These are phyloP conservation scores for Paratinospora sagittata DNA, from an alignment of 164 flowering plant species.

Conservation along the genomic window DNA sequence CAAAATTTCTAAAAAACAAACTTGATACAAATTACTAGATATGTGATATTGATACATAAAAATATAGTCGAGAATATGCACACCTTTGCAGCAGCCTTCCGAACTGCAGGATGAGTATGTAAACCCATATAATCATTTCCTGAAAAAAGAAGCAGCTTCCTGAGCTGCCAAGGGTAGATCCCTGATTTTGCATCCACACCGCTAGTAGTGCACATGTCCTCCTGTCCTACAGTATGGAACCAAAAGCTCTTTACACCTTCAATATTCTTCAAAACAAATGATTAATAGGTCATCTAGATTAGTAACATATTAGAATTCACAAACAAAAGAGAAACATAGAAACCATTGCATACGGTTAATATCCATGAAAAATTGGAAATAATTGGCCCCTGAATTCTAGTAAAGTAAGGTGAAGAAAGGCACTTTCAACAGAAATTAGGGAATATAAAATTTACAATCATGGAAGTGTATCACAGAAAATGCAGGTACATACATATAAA, in stretches of 20 bases:
- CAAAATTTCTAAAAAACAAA: neutral
- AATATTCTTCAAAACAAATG: conserved; percentile 1
- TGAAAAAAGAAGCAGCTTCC: conserved; percentile 71
- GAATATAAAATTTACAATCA: too few relatives aligned
- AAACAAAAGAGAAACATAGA: conserved; percentile 5
- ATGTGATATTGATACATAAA: neutral
- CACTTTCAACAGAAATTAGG: too few relatives aligned
- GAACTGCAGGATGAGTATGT: conserved; percentile 78
- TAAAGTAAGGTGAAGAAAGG: neutral
- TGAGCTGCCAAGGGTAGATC: conserved; percentile 17
- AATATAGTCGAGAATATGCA: neutral
- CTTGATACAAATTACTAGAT: neutral
- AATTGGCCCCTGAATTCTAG: neutral
- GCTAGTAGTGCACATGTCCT: conserved; percentile 16
- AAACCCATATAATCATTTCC: conserved; percentile 95
- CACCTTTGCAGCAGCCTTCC: conserved; percentile 69
- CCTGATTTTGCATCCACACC: conserved; percentile 16
- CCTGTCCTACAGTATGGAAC: conserved; percentile 35
- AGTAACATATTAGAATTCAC: neutral
- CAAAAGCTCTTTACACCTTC: conserved; percentile 14
- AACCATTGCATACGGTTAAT: neutral
- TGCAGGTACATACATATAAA: too few relatives aligned
- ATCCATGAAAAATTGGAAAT: neutral
- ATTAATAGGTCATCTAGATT: conserved; percentile 1
- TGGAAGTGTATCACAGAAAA: neutral